phyloP scores from a whole-genome alignment of 495 filamentous ascomycete species.

The Hypoxylon fragiforme region DNA sequence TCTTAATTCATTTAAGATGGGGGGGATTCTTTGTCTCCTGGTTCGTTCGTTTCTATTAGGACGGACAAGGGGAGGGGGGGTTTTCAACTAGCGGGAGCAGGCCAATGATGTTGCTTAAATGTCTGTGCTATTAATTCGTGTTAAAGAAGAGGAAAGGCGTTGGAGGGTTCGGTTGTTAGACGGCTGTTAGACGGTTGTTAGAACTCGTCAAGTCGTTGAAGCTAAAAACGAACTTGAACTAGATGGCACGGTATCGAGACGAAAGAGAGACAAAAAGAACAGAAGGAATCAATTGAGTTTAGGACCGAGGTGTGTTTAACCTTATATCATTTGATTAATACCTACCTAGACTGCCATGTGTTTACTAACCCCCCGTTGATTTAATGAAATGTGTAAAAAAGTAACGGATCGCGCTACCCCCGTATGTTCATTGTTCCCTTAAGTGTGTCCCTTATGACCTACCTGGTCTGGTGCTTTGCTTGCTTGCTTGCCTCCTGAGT shows the following conservation, averaged over 20 bases:
- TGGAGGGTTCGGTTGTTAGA: no score
- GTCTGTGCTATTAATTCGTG: constrained; percentile 17
- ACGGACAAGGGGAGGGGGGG: constrained; percentile 25
- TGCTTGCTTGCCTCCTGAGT: no score
- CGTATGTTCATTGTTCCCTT: no score
- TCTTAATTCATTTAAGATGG: constrained; percentile 30
- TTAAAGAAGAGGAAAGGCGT: no score
- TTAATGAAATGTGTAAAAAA: constrained; percentile 20
- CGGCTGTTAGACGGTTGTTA: no score
- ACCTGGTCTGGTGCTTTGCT: constrained; percentile 15
- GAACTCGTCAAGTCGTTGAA: no score
- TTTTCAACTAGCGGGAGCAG: constrained; percentile 17
- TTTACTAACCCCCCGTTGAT: constrained; percentile 5
- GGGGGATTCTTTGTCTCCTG: constrained; percentile 21
- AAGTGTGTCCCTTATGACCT: constrained; percentile 9
- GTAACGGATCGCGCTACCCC: constrained; percentile 7
- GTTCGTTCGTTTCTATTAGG: constrained; percentile 30
- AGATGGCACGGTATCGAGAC: background rate
- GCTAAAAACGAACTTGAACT: no score
- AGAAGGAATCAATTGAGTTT: constrained; percentile 18
- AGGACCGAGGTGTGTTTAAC: constrained; percentile 16
- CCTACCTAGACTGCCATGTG: no score
- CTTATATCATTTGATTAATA: constrained; percentile 23
- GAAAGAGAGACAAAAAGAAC: constrained; percentile 4
- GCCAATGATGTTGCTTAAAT: constrained; percentile 11